A percentile compares a stretch with the other conserved stretches of the same genome.
Evolutionary conservation across 306 rosid species (phyloP).

Genomic region (Lathyrus aphaca): DNA sequence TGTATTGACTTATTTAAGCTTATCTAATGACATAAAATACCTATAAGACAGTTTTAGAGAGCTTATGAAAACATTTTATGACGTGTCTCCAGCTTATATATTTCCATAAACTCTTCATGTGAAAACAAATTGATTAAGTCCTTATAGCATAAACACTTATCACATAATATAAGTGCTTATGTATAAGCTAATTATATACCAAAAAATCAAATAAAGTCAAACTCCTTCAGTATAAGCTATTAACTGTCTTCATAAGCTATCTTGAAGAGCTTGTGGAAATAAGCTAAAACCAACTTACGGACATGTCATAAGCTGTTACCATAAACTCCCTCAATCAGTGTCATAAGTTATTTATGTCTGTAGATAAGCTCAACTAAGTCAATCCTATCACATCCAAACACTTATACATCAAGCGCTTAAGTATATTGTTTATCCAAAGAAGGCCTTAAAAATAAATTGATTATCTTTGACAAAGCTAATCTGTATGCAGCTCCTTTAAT

Average conservation of each 20-base stretch:
- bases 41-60: neutral
- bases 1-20: neutral
- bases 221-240: neutral
- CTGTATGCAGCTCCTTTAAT: constrained; percentile 46
- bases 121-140: neutral
- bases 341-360: neutral
- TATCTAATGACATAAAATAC: neutral
- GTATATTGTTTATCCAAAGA: neutral
- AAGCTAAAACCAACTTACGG: neutral
- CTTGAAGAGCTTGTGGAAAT: neutral
- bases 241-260: neutral
- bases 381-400: neutral
- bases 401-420: neutral
- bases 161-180: neutral
- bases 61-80: neutral
- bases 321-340: neutral
- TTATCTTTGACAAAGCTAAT: too few relatives aligned
- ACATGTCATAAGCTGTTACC: neutral
- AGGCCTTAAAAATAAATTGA: neutral
- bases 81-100: neutral
- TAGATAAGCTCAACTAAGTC: neutral
- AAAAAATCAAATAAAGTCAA: too few relatives aligned
- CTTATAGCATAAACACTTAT: neutral
- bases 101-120: neutral
- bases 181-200: too few relatives aligned